Evolutionary conservation across 2,329 filamentous ascomycete genomes (phyloP).

Genomic region (Aureobasidium sp.): DNA sequence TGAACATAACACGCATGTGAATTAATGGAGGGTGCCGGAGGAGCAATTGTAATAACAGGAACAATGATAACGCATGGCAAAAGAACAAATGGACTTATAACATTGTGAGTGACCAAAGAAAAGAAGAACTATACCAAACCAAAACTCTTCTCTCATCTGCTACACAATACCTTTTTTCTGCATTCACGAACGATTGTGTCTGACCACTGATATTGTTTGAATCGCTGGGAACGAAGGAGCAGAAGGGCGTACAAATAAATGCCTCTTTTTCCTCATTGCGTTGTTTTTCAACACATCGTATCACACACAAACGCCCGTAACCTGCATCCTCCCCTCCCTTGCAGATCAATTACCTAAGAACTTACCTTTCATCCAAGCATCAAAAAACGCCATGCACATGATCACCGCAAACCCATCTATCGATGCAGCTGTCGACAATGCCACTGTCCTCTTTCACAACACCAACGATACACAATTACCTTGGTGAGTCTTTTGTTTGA

Average conservation of each 20-base stretch:
- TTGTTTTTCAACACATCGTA: not conserved
- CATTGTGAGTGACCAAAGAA: not conserved
- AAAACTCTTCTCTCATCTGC: not conserved
- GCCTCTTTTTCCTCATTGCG: not conserved
- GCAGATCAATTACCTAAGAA: conserved; percentile 8
- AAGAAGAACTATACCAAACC: not conserved
- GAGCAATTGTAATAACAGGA: conserved; percentile 6
- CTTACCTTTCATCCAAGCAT: not conserved
- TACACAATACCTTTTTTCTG: not conserved
- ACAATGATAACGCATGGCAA: conserved; percentile 8
- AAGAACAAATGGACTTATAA: not conserved
- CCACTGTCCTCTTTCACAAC: not conserved
- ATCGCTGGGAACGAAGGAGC: too few relatives aligned
- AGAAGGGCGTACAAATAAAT: not conserved
- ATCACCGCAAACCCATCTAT: not conserved
- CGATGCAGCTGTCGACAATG: not conserved
- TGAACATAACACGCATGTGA: not conserved
- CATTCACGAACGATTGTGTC: not conserved
- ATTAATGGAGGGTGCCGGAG: not conserved
- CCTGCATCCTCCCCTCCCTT: not conserved
- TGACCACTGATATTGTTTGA: not conserved
- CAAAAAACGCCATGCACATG: conserved; percentile 2
- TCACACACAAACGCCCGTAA: not conserved
- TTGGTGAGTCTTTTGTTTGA: not conserved
- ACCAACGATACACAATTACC: not conserved